These are phyloP conservation scores for Juglanconis oblonga DNA, from an alignment of 2,329 filamentous ascomycete genomes.

Conservation along the genomic window DNA sequence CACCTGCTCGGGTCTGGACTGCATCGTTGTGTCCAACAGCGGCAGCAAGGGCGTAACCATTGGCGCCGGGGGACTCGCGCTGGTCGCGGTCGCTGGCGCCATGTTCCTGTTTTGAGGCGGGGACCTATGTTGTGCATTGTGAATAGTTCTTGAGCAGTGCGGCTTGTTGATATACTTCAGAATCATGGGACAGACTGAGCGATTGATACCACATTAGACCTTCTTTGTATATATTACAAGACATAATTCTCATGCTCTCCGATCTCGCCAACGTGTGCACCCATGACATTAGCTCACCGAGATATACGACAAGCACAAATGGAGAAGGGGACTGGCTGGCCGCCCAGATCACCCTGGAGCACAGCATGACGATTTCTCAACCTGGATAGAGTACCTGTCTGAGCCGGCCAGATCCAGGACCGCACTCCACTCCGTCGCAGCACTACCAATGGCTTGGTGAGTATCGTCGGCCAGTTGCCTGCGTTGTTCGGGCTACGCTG, in stretches of 20 bases:
- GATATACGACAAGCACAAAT: background rate
- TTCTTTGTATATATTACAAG: slow-evolving; percentile 7
- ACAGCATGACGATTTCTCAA: too few relatives aligned
- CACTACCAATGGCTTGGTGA: too few relatives aligned
- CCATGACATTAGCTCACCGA: background rate
- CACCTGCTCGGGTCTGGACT: slow-evolving; percentile 10
- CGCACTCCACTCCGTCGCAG: too few relatives aligned
- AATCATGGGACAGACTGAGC: background rate
- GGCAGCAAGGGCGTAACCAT: background rate
- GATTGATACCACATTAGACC: slow-evolving; percentile 3
- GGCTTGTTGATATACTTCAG: background rate
- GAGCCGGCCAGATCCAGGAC: too few relatives aligned
- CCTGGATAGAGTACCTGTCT: too few relatives aligned
- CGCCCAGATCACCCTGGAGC: too few relatives aligned
- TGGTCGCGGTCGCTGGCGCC: slow-evolving; percentile 12
- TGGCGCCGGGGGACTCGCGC: slow-evolving; percentile 10
- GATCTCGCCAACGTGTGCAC: background rate
- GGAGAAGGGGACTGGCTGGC: too few relatives aligned
- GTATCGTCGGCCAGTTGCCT: too few relatives aligned
- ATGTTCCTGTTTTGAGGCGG: slow-evolving; percentile 5
- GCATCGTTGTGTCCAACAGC: slow-evolving; percentile 16
- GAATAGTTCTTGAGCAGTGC: too few relatives aligned
- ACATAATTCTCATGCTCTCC: background rate
- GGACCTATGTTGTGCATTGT: background rate
- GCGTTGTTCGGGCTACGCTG: too few relatives aligned